Base-by-base conservation (phyloP, 2,329 filamentous ascomycete species). In the Penicillium sp. region DNA sequence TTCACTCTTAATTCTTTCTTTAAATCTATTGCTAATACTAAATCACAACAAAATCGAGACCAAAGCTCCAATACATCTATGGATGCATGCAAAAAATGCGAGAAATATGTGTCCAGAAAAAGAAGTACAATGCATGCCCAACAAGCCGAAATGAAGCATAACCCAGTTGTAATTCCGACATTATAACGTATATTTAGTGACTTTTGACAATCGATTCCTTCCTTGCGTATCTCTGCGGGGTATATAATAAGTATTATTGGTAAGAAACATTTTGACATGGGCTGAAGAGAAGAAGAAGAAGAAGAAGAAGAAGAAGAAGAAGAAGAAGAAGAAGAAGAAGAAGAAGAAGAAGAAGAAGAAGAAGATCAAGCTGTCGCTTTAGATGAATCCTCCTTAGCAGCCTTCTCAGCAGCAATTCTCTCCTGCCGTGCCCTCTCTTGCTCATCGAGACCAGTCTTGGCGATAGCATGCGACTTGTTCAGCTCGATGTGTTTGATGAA, bases 381-480 rank as follows among this genome's bases (percentile, higher is more conserved):
- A 7, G 26, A 28, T 4, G 56, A 21, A 46, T 49, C 52, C 18
- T 46, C 50, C 20, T 58, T 54, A 6, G 56, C 56, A 16, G 48
- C 61, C 14, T 64, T 63, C 51, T 65, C 63, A 49, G 61, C 63
- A 9, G 62, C 63, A 56, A 64, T 52, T 56, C 66, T 67, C 57
- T 74, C 73, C 62, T 70, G 66, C 38, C 76, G 66, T 9, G 72
- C 73, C 21, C 68, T 66, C 59, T 78, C 74, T 61, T 78, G 75
- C 56, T 73, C 74, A 18, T 66, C 73, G 35, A 79, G 65, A 4
- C 77, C 77, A 0, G 75, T 78, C 64, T 74, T 76, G 11, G 71
- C 68, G 52, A 75, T 62, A n/a, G 75, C 72, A 60, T 79, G 75
- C 43, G 68, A 64, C 57, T 66, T 70, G 54, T 67, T 76, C 49